Evolutionary conservation across 495 filamentous ascomycete genomes (phyloP), one percentile per base, ranked within the genome.

Genomic region (Usnea hakonensis): DNA sequence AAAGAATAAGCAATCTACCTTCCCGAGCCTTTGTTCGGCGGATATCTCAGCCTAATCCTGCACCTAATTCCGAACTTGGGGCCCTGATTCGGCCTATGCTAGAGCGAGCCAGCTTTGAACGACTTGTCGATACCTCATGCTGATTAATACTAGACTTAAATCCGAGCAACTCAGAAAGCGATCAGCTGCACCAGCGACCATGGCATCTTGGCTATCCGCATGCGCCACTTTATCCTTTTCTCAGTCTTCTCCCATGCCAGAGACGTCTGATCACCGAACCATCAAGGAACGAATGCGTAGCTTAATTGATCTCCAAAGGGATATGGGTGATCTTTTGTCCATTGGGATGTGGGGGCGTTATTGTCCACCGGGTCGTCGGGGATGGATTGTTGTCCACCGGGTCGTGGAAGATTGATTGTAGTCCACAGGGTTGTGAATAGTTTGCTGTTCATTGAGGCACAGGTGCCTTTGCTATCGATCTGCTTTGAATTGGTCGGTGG

Each of bases 241-340:
- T 53, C 23, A 53, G 48, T 53, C 48, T 53, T 30, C 48, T 53
- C 48, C 48, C 48, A 53, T 53, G 9, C 21, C 21, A 53, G 48
- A 53, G 48, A 53, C 48, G 33, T 53, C 48, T 53, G 48, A 53
- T 30, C 48, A 30, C 48, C 48, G 48, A 53, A 53, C 23, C 48
- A 53, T 30, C 48, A 53, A 53, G 48, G 23, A 53, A 30, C 33
- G 48, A 30, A 53, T 53, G 26, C 33, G 23, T 53, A 53, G 48
- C 10, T 53, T 53, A 30, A 30, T 53, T 53, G 48, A 28, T 53
- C 26, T 53, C 33, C 48, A 53, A 53, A 53, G 48, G 48, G 48
- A 53, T 26, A 53, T 53, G n/a, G 48, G 48, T 53, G 48, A 53
- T 28, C 48, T 53, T 53, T 53, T 53, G n/a, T 53, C 48, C 48